Base-by-base conservation (phyloP, 352 stramenopile genomes). In the Poterioochromonas sp. region DNA sequence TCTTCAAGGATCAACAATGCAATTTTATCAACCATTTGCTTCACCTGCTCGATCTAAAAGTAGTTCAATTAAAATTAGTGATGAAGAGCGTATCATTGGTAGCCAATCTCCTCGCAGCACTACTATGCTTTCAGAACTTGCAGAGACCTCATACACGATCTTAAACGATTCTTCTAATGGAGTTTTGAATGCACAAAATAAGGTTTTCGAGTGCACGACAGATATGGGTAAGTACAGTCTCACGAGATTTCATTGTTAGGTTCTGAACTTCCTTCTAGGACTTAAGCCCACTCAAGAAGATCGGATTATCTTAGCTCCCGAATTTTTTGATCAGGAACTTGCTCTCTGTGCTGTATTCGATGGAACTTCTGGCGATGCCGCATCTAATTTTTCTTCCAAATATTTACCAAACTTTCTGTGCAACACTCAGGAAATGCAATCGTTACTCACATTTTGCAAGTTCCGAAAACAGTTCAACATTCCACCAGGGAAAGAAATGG, bases 331-430 rank as follows among this genome's bases (percentile, higher is more conserved):
- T 43, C 3, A 35, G 2, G 35, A 79, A 44, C 0, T 80, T 39
- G 26, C 65, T 8, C 29, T 79, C n/a, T 79, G 37, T 81, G 70
- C 3, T 39, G 78, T 81, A 3, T 81, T 81, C 32, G 78, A 81
- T 73, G 78, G 78, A 22, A 81, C 78, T 60, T 76, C 81, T 32
- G 78, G 78, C 20, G 8, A 73, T n/a, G 3, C 78, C 53, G 78
- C 78, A 26, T 5, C 76, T 1, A 51, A 80, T 1, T 81, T 81
- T 53, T n/a, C 32, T 18, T 32, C 32, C 5, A 1, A 76, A 43
- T 34, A 81, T 37, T 20, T 81, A 20, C 3, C 37, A 41, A 1
- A 58, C 12, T 20, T 54, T 37, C 26, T 81, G 73, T 1, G 78
- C 15, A 3, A 32, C 1, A 81, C n/a, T 34, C 1, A 81, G 35